A percentile compares a stretch with the other conserved stretches of the same genome.
Evolutionary conservation across 2,329 filamentous ascomycete genomes (phyloP).

Genomic region (Trichoderma citrinoviride): DNA sequence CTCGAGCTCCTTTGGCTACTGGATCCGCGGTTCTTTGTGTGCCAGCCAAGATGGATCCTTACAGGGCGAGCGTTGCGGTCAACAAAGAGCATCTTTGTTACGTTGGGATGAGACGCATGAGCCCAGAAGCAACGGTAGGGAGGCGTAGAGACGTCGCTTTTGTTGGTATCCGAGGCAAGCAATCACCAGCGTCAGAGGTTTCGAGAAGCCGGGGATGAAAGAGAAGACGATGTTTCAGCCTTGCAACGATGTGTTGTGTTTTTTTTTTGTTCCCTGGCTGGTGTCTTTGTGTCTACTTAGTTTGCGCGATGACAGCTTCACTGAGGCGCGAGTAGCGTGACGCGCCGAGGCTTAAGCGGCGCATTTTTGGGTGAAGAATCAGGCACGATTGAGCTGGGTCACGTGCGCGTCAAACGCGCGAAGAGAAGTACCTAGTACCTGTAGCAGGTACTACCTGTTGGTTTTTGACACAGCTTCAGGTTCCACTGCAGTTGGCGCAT

Average conservation of each 20-base stretch:
- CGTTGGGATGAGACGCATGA: conserved; percentile 15
- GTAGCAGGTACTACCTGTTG: background rate
- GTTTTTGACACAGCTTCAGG: too few species aligned
- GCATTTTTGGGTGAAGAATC: conserved; percentile 24
- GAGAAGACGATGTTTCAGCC: background rate
- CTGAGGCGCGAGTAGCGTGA: conserved; percentile 27
- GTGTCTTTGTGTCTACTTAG: conserved; percentile 23
- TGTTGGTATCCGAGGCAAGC: background rate
- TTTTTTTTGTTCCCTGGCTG: background rate
- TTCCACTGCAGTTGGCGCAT: too few species aligned
- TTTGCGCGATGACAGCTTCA: conserved; percentile 27
- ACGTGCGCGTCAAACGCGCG: conserved; percentile 27
- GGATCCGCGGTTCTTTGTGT: conserved; percentile 19
- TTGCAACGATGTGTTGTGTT: background rate
- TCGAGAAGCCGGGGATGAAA: background rate
- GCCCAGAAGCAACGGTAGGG: background rate
- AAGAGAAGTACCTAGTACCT: background rate
- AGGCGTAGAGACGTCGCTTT: background rate
- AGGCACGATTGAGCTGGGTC: conserved; percentile 29
- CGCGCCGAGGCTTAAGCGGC: conserved; percentile 39
- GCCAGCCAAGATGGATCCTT: conserved; percentile 15
- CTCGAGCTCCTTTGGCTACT: conserved; percentile 4
- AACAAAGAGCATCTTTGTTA: conserved; percentile 32
- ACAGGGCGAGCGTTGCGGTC: conserved; percentile 18
- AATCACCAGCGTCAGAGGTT: background rate